Evolutionary conservation across 345 rosid species (phyloP), one percentile per base, ranked within the genome.

Genomic region (Populus euphratica): DNA sequence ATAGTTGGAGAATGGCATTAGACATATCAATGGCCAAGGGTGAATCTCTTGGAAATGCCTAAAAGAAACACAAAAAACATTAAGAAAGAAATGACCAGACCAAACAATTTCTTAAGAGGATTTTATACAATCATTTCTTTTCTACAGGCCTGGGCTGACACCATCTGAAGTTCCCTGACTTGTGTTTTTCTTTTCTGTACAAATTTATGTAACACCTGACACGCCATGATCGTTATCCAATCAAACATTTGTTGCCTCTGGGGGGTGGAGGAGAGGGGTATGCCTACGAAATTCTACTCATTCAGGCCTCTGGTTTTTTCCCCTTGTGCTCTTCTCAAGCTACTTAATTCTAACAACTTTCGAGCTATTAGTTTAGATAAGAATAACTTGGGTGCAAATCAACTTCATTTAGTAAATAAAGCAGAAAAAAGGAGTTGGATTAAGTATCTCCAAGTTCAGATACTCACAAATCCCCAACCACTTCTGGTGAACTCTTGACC

Each of bases 381-480:
- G 44, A 41, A 41, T 31, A 64, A 64, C 4, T 29, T 14, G 0
- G 43, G 5, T 52, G 49, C 29, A 61, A 70, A 20, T 52, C 25
- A 33, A 76, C 33, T 29, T 35, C 27, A 11, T 64, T 16, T 18
- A 63, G 16, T 13, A 64, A 65, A 67, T 35, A 31, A 54, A 25
- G 67, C 2, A 73, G 14, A 35, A 41, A 80, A 29, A n/a, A 73
- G 44, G 21, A 65, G 2, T 33, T 70, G 43, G 63, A 67, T 21
- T 72, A 25, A 63, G 41, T 17, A 61, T 3, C 38, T 29, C 17
- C 29, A 76, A 71, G 35, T 39, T 66, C 43, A 68, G 83, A 77
- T 83, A 91, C 98, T 94, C 65, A 94, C 98, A 85, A 92, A 94
- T 69, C 98, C 98, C 98, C 97, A 91, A 25, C 93, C 94, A 16